phyloP scores from a whole-genome alignment of 1,284 basidiomycete genomes.

The Phenoliferia sp. region DNA sequence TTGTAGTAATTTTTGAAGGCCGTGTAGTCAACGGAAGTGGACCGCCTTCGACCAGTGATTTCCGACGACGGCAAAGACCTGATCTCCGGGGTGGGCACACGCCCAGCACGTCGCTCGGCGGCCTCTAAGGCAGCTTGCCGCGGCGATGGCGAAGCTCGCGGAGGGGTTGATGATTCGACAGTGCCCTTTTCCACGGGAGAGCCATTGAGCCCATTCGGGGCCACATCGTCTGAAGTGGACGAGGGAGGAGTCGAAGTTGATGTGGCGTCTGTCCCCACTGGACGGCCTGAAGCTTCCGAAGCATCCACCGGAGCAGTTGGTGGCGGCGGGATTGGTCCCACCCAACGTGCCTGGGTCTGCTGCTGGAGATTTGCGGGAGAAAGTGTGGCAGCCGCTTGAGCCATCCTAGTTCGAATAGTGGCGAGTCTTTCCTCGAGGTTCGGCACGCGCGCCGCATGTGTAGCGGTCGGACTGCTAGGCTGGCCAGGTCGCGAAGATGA shows the following conservation, averaged over 20 bases:
- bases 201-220: no score
- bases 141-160: background rate
- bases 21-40: no score
- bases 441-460: background rate
- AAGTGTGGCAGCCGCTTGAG: background rate
- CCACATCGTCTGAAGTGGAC: no score
- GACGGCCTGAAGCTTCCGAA: background rate
- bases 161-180: background rate
- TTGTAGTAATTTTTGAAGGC: no score
- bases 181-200: no score
- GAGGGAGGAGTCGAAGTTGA: background rate
- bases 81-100: no score
- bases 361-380: no score
- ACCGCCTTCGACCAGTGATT: no score
- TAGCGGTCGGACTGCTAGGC: background rate
- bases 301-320: background rate
- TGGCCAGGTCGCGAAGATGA: background rate
- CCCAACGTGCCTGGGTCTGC: no score
- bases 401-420: slow-evolving; percentile 2
- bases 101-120: slow-evolving; percentile 13
- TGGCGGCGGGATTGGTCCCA: background rate
- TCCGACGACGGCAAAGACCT: no score
- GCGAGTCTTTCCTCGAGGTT: slow-evolving; percentile 16
- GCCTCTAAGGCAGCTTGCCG: slow-evolving; percentile 18
- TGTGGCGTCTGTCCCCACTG: background rate